Percentiles rank a stretch among this genome's conserved stretches.
Conservation (phyloP, 768 basidiomycete species). For the Lentinula guzmanii region DNA sequence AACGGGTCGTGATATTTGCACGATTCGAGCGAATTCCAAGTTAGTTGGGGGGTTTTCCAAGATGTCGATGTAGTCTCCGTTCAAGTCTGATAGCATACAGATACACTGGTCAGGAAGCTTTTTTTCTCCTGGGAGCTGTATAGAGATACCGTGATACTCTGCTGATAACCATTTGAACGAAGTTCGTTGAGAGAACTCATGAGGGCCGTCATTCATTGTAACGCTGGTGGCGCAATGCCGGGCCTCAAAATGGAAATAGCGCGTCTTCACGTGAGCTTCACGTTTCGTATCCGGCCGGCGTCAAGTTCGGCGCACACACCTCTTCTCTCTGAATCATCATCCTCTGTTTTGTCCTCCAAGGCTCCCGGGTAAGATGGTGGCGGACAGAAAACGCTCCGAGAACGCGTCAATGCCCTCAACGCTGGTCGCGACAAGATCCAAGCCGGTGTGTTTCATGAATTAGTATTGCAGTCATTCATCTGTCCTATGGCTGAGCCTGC, state of each 20-base stretch:
- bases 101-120: background rate
- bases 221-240: too few species aligned
- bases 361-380: constrained; percentile 20
- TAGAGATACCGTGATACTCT: constrained; percentile 32
- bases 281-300: background rate
- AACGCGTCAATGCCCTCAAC: background rate
- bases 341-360: background rate
- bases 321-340: background rate
- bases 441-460: constrained; percentile 18
- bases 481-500: background rate
- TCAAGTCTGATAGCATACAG: constrained; percentile 40
- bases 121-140: background rate
- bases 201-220: background rate
- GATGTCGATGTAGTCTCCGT: constrained; percentile 45
- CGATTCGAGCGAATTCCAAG: constrained; percentile 62
- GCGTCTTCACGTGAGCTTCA: background rate
- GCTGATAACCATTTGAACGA: constrained; percentile 25
- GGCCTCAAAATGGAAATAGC: background rate
- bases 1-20: constrained; percentile 66
- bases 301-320: background rate
- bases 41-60: constrained; percentile 55
- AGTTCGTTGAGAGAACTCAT: background rate
- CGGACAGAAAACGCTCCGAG: constrained; percentile 9
- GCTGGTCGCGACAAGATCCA: constrained; percentile 15
- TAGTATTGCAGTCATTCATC: background rate